Evolutionary conservation across 164 flowering plant genomes (phyloP).

Genomic region (Chimonanthus praecox): DNA sequence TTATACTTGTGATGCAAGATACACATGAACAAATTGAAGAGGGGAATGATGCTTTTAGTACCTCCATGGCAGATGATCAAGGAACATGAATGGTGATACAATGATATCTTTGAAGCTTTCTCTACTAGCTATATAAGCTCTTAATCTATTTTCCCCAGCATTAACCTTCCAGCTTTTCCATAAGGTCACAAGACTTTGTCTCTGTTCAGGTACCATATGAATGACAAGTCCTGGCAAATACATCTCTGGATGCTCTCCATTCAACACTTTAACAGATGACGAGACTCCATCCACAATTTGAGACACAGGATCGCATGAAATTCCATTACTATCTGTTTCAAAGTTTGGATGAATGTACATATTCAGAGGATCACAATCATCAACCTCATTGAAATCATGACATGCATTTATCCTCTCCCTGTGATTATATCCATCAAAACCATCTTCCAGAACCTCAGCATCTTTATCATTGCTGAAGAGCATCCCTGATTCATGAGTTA

Average conservation of each 20-base stretch:
- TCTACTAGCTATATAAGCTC: constrained; percentile 56
- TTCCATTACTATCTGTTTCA: constrained; percentile 8
- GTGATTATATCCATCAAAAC: constrained; percentile 12
- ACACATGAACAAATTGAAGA: neutral
- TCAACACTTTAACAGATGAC: constrained; percentile 23
- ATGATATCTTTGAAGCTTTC: constrained; percentile 60
- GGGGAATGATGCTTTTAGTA: constrained; percentile 9
- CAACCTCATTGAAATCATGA: constrained; percentile 3
- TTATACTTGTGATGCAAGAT: neutral
- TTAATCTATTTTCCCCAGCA: constrained; percentile 23
- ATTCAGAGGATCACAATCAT: neutral
- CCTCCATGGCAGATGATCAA: constrained; percentile 96
- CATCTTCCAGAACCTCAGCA: constrained; percentile 10
- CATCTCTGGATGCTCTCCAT: constrained; percentile 44
- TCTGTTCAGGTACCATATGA: constrained; percentile 48
- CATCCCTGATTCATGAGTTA: constrained; percentile 1
- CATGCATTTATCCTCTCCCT: constrained; percentile 7
- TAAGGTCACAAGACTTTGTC: constrained; percentile 17
- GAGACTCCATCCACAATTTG: constrained; percentile 43
- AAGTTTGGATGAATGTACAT: constrained; percentile 22
- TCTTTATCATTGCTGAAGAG: constrained; percentile 5
- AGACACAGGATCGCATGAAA: constrained; percentile 36
- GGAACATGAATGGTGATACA: constrained; percentile 76
- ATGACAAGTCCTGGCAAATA: constrained; percentile 69
- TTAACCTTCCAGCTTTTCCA: constrained; percentile 40